phyloP scores from a whole-genome alignment of 2,329 filamentous ascomycete genomes.

The Fusarium tanahbumbuense region DNA sequence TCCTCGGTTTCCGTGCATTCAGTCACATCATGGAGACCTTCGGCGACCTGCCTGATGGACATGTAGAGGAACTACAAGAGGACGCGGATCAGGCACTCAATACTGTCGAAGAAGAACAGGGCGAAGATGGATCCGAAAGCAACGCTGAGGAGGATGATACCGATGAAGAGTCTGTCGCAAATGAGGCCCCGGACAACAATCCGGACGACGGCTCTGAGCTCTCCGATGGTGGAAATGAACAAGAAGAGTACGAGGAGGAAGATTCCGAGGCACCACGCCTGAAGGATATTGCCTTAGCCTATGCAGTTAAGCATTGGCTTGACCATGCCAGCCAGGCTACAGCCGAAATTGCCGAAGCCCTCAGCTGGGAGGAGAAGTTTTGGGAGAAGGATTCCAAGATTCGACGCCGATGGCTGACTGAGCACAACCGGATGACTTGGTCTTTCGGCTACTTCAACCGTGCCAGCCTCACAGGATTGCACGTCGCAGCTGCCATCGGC shows the following conservation, averaged over 20 bases:
- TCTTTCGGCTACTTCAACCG: constrained; percentile 49
- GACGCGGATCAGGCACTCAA: background rate
- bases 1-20: constrained; percentile 54
- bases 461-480: constrained; percentile 51
- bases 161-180: background rate
- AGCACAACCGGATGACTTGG: constrained; percentile 49
- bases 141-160: constrained; percentile 1
- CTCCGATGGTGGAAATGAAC: background rate
- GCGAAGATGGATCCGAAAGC: background rate
- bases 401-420: constrained; percentile 54
- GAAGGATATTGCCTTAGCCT: constrained; percentile 47
- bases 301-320: constrained; percentile 57
- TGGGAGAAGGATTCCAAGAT: constrained; percentile 53
- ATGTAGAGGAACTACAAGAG: constrained; percentile 3
- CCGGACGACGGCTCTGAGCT: constrained; percentile 16
- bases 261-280: constrained; percentile 47
- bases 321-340: constrained; percentile 57
- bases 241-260: constrained; percentile 23
- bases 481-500: constrained; percentile 54
- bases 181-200: constrained; percentile 8
- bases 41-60: constrained; percentile 39
- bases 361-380: constrained; percentile 54
- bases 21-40: constrained; percentile 53
- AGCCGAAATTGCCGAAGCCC: constrained; percentile 54
- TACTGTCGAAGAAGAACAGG: background rate